Percentiles rank a stretch among this genome's conserved stretches.
Evolutionary conservation across 164 flowering plant genomes (phyloP).

Genomic region (Akebia trifoliata): DNA sequence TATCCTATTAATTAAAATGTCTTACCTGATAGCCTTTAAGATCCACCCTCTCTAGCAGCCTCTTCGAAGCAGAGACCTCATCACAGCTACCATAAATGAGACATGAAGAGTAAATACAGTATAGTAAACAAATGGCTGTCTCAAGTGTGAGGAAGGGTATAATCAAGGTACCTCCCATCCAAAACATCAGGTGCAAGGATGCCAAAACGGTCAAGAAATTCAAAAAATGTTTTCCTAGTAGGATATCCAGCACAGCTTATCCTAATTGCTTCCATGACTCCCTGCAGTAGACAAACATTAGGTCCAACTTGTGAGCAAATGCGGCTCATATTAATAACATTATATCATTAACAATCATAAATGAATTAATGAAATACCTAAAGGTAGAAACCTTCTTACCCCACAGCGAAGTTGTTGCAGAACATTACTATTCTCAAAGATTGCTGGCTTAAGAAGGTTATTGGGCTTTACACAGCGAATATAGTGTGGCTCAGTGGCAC

Average conservation of each 20-base stretch:
- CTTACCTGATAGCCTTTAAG: slow-evolving; percentile 94
- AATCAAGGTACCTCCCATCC: slow-evolving; percentile 56
- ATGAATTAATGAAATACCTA: slow-evolving; percentile 1
- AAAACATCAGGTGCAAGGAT: slow-evolving; percentile 83
- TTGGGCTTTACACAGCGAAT: slow-evolving; percentile 99
- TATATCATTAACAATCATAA: neutral
- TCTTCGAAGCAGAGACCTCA: slow-evolving; percentile 73
- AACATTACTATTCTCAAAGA: slow-evolving; percentile 81
- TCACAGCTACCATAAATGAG: slow-evolving; percentile 43
- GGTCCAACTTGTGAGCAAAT: neutral
- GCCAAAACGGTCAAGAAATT: slow-evolving; percentile 84
- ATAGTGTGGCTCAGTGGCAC: slow-evolving; percentile 91
- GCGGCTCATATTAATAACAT: too few relatives aligned
- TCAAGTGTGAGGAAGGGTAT: slow-evolving; percentile 2
- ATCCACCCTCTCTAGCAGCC: slow-evolving; percentile 68
- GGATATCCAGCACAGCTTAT: slow-evolving; percentile 99
- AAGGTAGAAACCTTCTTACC: slow-evolving; percentile 40
- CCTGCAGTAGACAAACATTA: slow-evolving; percentile 35
- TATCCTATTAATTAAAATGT: neutral
- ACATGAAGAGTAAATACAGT: neutral
- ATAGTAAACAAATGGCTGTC: too few relatives aligned
- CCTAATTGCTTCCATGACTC: slow-evolving; percentile 98
- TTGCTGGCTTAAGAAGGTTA: slow-evolving; percentile 89
- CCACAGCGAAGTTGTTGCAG: slow-evolving; percentile 96
- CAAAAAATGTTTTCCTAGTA: slow-evolving; percentile 74